Evolutionary conservation across 2,329 filamentous ascomycete genomes (phyloP), one percentile per base, ranked within the genome.

Genomic region (Aspergillus floridensis): DNA sequence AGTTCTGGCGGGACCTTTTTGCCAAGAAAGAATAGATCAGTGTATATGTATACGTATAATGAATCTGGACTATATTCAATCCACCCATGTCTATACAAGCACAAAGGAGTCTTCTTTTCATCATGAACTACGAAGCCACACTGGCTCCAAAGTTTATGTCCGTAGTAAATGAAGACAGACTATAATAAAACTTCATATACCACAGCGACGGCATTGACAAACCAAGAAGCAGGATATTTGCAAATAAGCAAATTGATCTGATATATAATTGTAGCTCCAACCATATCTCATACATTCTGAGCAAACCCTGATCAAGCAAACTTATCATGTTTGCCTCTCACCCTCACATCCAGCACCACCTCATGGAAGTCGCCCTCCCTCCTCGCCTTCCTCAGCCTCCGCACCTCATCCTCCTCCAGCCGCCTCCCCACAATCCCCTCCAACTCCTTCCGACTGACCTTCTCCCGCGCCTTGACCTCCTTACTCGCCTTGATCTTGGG

Each of bases 1-100:
- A 98, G 74, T 90, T 96, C 77, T 97, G 92, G 92, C 85, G 85
- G 68, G 93, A 98, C 76, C 71, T 96, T 11, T 96, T 85, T 70
- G 68, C 72, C 8, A 69, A 71, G 54, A 55, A 56, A 47, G 63
- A 59, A 62, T 44, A 60, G 55, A 56, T 10, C 31, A 11, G 19
- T 52, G 22, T 35, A 54, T 29, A 47, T 58, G 54, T 63, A 58
- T 35, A 35, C 5, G 32, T 46, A 49, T 56, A 12, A 44, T n/a
- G 8, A n/a, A 53, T 56, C 49, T 63, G 58, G 59, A 56, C 35
- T 21, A 60, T 60, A 59, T 5, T 44, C 3, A 8, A 44, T 16
- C 14, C 38, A 19, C 6, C 6, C 16, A 16, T n/a, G 38, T 44
- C 29, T 53, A 38, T 56, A 58, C n/a, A 53, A 49, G 38, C 22